Evolutionary conservation across 202 grass and related monocot species (phyloP), one percentile per base, ranked within the genome.

Genomic region (Miscanthus sacchariflorus): DNA sequence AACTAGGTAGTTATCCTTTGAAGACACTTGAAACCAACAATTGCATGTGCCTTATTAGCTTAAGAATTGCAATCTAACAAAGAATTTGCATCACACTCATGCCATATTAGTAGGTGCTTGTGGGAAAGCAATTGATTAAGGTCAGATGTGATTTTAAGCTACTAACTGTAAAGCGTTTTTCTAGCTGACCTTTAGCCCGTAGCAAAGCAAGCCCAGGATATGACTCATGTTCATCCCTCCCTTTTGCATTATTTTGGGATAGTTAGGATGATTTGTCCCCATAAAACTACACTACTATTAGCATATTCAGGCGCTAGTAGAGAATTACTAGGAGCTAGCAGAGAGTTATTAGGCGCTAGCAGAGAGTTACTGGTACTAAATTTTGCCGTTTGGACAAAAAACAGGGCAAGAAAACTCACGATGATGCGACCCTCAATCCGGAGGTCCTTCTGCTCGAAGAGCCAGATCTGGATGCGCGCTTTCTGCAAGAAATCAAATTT

Each of bases 391-490:
- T 21, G 5, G 5, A 54, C 17, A 6, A 6, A 24, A 48, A 63
- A 80, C 13, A 12, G 7, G 25, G 19, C 9, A 8, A 67, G 24
- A 79, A 95, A 83, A 96, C 90, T 90, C 70, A 99, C 91, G 21
- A 99, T 96, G 75, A 99, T 99, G 71, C 94, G 87, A n/a, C 94
- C 97, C 85, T 96, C 91, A 38, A 96, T 99, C 71, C 94, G 92
- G 78, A 96, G 87, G 83, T 99, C 92, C 87, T 95, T 99, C 86
- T 99, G 92, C 93, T 99, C 94, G 74, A 93, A 99, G 2, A 99
- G 92, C 97, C 97, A 99, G 77, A 97, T 99, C 84, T 95, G 94
- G 44, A 97, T 99, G 78, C 97, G 88, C 76, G 94, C 94, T 95
- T 99, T 97, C 97, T 99, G 84, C 70, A 91, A 18, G 12, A 33